phyloP scores from a whole-genome alignment of 1,284 basidiomycete species.

The Neolentinus lepideus region DNA sequence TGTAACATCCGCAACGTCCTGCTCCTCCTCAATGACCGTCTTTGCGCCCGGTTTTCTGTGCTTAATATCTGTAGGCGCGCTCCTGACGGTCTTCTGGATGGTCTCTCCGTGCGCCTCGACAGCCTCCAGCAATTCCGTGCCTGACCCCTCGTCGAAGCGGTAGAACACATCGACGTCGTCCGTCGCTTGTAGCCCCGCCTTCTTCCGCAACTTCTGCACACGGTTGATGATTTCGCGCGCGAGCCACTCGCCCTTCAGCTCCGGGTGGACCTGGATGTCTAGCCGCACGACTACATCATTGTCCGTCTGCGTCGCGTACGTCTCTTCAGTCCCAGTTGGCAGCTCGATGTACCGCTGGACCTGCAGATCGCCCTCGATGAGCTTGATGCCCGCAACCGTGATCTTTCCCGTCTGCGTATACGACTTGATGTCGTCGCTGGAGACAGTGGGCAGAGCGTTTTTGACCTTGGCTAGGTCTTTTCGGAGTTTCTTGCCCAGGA shows the following conservation, averaged over 20 bases:
- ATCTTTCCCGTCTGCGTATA: conserved; percentile 79
- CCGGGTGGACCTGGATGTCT: conserved; percentile 83
- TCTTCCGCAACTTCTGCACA: conserved; percentile 94
- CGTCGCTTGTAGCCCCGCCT: conserved; percentile 89
- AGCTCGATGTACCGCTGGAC: conserved; percentile 91
- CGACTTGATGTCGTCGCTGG: conserved; percentile 79
- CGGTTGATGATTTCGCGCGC: conserved; percentile 91
- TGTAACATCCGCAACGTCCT: conserved; percentile 81
- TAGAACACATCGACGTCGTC: conserved; percentile 94
- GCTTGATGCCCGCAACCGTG: conserved; percentile 84
- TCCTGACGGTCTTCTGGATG: conserved; percentile 74
- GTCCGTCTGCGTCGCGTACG: conserved; percentile 86
- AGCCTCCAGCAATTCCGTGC: conserved; percentile 64
- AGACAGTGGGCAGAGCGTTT: conserved; percentile 75
- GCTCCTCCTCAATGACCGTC: conserved; percentile 77
- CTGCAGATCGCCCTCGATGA: conserved; percentile 85
- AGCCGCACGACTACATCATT: conserved; percentile 93
- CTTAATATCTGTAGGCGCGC: conserved; percentile 57
- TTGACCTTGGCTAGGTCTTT: conserved; percentile 92
- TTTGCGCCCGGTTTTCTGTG: conserved; percentile 39
- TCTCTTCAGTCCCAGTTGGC: conserved; percentile 46
- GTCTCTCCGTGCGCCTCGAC: conserved; percentile 66
- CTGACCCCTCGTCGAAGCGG: conserved; percentile 66
- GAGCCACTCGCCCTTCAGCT: conserved; percentile 84
- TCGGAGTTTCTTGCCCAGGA: conserved; percentile 89